Conservation (phyloP, 805 yeast species). For the Sugiyamaella boreocaroliniensis region DNA sequence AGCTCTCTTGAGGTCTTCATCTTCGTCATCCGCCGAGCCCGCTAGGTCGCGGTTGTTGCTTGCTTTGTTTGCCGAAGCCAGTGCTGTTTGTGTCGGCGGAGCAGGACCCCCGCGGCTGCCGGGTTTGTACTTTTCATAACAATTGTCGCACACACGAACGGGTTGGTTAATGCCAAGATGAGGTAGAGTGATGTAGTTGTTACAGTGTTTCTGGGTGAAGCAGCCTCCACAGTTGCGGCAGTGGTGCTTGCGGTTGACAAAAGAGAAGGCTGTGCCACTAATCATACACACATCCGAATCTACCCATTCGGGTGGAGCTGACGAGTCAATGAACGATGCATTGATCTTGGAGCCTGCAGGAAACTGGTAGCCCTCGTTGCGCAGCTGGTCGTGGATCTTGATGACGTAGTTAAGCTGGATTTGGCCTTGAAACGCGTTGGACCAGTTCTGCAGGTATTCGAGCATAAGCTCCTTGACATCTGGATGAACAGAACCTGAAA, state of each 20-base stretch:
- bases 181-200: constrained; percentile 62
- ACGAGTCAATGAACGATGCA: constrained; percentile 66
- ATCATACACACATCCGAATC: constrained; percentile 95
- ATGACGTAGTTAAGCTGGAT: constrained; percentile 59
- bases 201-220: constrained; percentile 79
- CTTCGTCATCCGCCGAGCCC: constrained; percentile 43
- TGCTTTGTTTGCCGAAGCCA: constrained; percentile 1
- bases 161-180: constrained; percentile 81
- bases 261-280: constrained; percentile 71
- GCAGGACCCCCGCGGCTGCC: constrained; percentile 23
- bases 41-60: constrained; percentile 4
- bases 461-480: constrained; percentile 57
- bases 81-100: constrained; percentile 7
- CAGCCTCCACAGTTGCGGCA: constrained; percentile 98
- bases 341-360: constrained; percentile 43
- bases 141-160: constrained; percentile 90
- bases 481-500: constrained; percentile 34
- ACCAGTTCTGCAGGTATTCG: constrained; percentile 69
- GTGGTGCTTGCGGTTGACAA: constrained; percentile 88
- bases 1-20: constrained; percentile 68
- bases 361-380: constrained; percentile 55
- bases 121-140: constrained; percentile 53
- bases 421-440: constrained; percentile 61
- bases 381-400: constrained; percentile 52
- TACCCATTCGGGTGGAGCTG: constrained; percentile 96